Base-by-base conservation (phyloP, 495 filamentous ascomycete genomes). In the Penicillium cinerascens region DNA sequence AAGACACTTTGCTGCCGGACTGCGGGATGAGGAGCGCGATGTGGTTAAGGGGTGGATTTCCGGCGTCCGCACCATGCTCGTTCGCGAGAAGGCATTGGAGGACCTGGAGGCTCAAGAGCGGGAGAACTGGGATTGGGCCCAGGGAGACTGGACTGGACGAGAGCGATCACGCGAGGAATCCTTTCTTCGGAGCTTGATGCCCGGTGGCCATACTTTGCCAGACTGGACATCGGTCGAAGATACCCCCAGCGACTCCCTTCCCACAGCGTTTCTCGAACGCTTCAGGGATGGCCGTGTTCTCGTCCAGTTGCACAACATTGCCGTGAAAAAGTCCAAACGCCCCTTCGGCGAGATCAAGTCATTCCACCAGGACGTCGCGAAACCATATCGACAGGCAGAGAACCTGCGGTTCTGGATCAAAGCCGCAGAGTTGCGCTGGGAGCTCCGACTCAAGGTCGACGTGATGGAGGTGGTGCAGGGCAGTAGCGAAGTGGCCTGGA, bases 371-470 rank as follows among this genome's bases (percentile, higher is more conserved):
- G 90, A 98, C 64, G 90, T 92, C 8, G 85, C 82, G 33, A 97
- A 97, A 69, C 95, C 95, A 0, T 98, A 98, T 64, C 87, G 93
- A 47, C 82, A 84, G 47, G 90, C 92, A 0, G 95, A 98, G 46
- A 98, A 98, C 63, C 79, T 98, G 33, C 81, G 89, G 10, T 98
- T 84, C 75, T 98, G 93, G 92, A 78, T 89, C 66, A 98, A 98
- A 71, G 95, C 95, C 17, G 89, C 91, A 6, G 89, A 97, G 71
- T 78, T 97, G 44, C 82, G 93, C 21, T 98, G 92, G 89, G 95
- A 97, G 71, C 81, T 89, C 17, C 82, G 88, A 52, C 76, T 97
- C 47, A 84, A 89, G 59, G 78, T 95, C 47, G 89, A 96, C 62
- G 89, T 91, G 21, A 86, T 91, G 75, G 89, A 84, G 10, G 85